Evolutionary conservation across 1,284 basidiomycete genomes (phyloP).

Genomic region (Vanrija sp.): DNA sequence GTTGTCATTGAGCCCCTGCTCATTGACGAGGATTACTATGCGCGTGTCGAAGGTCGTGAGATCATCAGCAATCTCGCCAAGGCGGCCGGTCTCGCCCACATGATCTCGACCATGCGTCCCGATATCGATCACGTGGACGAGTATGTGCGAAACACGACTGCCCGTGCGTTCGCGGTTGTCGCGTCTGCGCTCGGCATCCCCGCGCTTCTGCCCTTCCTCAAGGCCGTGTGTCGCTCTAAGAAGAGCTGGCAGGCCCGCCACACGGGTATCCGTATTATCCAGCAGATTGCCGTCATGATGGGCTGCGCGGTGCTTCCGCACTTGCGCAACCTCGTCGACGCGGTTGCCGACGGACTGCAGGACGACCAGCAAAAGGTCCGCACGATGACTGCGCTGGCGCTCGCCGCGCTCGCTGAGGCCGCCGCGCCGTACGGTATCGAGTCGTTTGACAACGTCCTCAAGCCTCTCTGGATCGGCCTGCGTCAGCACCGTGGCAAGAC

Average conservation of each 20-base stretch:
- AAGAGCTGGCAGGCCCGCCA: slow-evolving; percentile 99
- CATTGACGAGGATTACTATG: slow-evolving; percentile 99
- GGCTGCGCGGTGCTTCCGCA: slow-evolving; percentile 98
- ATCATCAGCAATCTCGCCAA: slow-evolving; percentile 99
- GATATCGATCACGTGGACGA: slow-evolving; percentile 99
- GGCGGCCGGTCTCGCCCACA: slow-evolving; percentile 96
- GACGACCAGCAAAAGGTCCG: slow-evolving; percentile 99
- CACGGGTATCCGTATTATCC: slow-evolving; percentile 98
- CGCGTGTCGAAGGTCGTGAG: slow-evolving; percentile 97
- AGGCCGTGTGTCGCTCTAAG: slow-evolving; percentile 96
- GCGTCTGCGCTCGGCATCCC: slow-evolving; percentile 98
- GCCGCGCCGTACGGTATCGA: slow-evolving; percentile 99
- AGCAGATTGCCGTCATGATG: slow-evolving; percentile 99
- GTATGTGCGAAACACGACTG: slow-evolving; percentile 98
- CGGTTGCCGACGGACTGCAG: slow-evolving; percentile 89
- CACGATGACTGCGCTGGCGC: slow-evolving; percentile 94
- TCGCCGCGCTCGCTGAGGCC: slow-evolving; percentile 96
- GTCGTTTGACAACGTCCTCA: slow-evolving; percentile 96
- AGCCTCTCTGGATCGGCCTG: slow-evolving; percentile 97
- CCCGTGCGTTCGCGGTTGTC: slow-evolving; percentile 97
- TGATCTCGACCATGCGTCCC: slow-evolving; percentile 99
- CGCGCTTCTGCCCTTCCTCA: slow-evolving; percentile 93
- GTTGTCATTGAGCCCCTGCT: slow-evolving; percentile 99
- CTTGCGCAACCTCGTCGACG: slow-evolving; percentile 91
- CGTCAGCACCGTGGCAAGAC: slow-evolving; percentile 97